Evolutionary conservation across 2,329 filamentous ascomycete species (phyloP).

Genomic region (Furcasterigmium furcatum): DNA sequence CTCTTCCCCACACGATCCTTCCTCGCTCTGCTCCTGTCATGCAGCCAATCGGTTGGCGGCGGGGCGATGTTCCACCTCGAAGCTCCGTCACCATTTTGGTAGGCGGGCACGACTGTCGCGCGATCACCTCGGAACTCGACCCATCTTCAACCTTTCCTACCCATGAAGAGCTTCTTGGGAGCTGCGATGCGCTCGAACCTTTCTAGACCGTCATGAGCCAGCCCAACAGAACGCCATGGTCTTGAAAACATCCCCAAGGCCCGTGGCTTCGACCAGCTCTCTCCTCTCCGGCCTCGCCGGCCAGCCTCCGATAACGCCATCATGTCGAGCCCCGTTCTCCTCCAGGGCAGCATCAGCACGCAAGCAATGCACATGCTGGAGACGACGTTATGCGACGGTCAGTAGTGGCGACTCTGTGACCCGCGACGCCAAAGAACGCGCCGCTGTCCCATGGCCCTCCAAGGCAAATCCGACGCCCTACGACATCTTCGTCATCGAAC

Average conservation of each 20-base stretch:
- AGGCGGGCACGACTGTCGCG: not conserved
- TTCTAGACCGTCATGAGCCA: not conserved
- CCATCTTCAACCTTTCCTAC: not conserved
- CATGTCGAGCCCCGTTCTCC: conserved; percentile 4
- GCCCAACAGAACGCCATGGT: not conserved
- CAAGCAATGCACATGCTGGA: not conserved
- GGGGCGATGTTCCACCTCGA: not conserved
- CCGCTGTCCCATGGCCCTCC: conserved; percentile 41
- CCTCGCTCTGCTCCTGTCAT: no score
- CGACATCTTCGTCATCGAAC: conserved; percentile 68
- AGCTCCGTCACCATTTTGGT: not conserved
- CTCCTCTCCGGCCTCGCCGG: conserved; percentile 11
- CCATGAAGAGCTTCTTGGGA: no score
- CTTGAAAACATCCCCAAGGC: not conserved
- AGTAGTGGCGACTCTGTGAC: not conserved
- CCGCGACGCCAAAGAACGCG: not conserved
- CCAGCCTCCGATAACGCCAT: conserved; percentile 17
- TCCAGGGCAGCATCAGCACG: not conserved
- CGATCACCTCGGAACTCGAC: not conserved
- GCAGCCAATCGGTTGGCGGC: not conserved
- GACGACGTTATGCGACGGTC: not conserved
- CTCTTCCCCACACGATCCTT: not conserved
- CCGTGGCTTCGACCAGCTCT: conserved; percentile 5
- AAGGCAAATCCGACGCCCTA: conserved; percentile 71
- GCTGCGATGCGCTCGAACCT: not conserved